A percentile compares a stretch with the other conserved stretches of the same genome.
These are phyloP conservation scores for Tylopilus intermedius DNA, from an alignment of 768 basidiomycete species.

Conservation along the genomic window DNA sequence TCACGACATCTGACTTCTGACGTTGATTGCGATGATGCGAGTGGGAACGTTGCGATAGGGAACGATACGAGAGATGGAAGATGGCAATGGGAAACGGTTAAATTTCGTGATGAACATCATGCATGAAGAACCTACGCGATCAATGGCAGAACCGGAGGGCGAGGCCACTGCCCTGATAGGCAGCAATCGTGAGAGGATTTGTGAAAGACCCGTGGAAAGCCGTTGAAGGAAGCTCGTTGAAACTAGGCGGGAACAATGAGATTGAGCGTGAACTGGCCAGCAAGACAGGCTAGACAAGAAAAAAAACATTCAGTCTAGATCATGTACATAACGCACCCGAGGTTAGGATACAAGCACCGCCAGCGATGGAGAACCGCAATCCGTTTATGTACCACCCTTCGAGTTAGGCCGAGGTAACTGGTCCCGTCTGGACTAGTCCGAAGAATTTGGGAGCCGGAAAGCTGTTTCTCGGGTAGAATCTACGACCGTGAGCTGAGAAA, in stretches of 20 bases:
- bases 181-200: constrained; percentile 25
- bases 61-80: background rate
- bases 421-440: constrained; percentile 9
- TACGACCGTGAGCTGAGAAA: too few relatives aligned
- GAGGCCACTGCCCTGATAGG: background rate
- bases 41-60: constrained; percentile 1
- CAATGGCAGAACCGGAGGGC: background rate
- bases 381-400: background rate
- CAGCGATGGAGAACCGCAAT: background rate
- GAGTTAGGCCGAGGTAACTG: constrained; percentile 1
- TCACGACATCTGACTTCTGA: constrained; percentile 6
- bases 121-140: constrained; percentile 7
- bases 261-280: background rate
- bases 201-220: constrained; percentile 4
- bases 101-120: constrained; percentile 17
- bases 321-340: too few relatives aligned
- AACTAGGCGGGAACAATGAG: constrained; percentile 3
- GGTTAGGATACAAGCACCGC: too few relatives aligned
- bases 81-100: constrained; percentile 4
- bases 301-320: too few relatives aligned
- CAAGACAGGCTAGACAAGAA: too few relatives aligned
- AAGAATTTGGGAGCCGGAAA: constrained; percentile 14
- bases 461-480: background rate
- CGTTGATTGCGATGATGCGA: constrained; percentile 19
- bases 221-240: constrained; percentile 5